Base-by-base conservation (phyloP, 108 stramenopile genomes). In the Mayamaea pseudoterrestris region DNA sequence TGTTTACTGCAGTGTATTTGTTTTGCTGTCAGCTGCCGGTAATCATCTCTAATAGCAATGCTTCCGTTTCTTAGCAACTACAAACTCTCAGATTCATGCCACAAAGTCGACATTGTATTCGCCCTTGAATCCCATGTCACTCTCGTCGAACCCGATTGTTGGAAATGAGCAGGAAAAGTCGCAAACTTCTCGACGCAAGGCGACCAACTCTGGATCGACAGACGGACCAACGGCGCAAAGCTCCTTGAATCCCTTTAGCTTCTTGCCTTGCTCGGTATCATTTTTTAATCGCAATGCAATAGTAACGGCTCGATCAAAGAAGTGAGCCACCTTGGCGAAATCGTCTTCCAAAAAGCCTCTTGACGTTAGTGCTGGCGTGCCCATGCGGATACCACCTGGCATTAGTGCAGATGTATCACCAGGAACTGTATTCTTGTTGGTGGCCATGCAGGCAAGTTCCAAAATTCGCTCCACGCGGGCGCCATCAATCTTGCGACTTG, bases 381-480 rank as follows among this genome's bases (percentile, higher is more conserved):
- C 98, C 94, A 99, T 95, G 24, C 98, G 91, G 59, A 99, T 96
- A 2, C 98, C 98, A 34, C 97, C 94, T 12, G 98, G 98, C 29
- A 80, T 91, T 17, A 98, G 57, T 2, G 94, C 96, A 14, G 90
- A 92, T 41, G 56, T 90, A 63, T 95, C 96, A 17, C 96, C 96
- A 0, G 96, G 94, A 29, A 95, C 81, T 34, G 94, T 95, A 64
- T 95, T 95, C 69, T 98, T 98, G 73, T 95, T 95, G 45, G 76
- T 85, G 3, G 92, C 91, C 50, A 96, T 92, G 68, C 89, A 93
- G 16, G 86, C 93, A 58, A 98, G 34, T 60, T 99, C 99, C 52
- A 98, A 59, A 26, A 99, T 68, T 5, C 95, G 73, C 68, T 99
- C 99, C 16, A 98, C 99, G 31, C 99, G 85, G 22, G 99, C 97